Evolutionary conservation across 768 basidiomycete genomes (phyloP).

Genomic region (Gautieria morchelliformis): DNA sequence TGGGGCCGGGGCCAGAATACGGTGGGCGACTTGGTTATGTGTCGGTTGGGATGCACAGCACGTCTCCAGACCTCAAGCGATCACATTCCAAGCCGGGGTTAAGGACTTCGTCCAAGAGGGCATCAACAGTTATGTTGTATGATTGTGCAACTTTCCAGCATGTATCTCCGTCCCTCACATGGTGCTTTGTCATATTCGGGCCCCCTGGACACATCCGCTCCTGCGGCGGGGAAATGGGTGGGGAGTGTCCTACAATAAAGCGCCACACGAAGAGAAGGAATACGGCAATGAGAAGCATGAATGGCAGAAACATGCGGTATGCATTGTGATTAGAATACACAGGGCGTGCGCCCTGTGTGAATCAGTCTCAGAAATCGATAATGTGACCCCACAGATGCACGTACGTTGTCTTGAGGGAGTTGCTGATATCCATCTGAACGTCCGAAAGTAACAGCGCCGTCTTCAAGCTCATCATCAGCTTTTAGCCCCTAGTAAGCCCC

Average conservation of each 20-base stretch:
- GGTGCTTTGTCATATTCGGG: not conserved
- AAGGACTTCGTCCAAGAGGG: not conserved
- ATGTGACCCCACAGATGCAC: not conserved
- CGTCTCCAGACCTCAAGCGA: slow-evolving; percentile 2
- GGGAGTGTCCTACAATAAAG: not conserved
- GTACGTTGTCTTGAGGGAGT: not conserved
- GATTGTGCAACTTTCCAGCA: slow-evolving; percentile 10
- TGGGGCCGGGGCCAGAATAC: no score
- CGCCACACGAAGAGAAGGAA: slow-evolving; percentile 11
- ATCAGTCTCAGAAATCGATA: not conserved
- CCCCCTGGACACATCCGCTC: slow-evolving; percentile 6
- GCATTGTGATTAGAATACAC: not conserved
- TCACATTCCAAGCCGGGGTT: slow-evolving; percentile 4
- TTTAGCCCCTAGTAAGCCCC: no score
- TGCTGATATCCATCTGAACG: slow-evolving; percentile 10
- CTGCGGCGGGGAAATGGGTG: not conserved
- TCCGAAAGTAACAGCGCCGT: not conserved
- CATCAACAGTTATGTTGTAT: not conserved
- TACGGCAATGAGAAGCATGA: slow-evolving; percentile 8
- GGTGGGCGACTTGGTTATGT: no score
- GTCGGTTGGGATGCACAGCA: slow-evolving; percentile 2
- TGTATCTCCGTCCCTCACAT: slow-evolving; percentile 9
- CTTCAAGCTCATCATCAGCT: not conserved
- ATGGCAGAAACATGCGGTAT: slow-evolving; percentile 10
- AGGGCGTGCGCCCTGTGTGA: not conserved